Conservation (phyloP, 768 basidiomycete genomes). For the Agaricus sinodeliciosus region DNA sequence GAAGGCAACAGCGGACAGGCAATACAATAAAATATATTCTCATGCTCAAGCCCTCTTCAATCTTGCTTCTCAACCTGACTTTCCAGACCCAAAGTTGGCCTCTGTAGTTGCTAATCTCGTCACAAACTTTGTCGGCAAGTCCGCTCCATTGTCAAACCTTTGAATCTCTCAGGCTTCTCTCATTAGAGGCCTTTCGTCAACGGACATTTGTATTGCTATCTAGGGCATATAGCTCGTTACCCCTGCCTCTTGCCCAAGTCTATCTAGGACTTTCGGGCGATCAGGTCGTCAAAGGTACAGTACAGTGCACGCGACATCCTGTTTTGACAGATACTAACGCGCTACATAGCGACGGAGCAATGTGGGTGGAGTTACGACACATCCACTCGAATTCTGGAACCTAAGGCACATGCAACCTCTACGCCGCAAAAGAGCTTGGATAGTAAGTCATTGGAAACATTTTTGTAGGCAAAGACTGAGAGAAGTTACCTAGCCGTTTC, state of each 20-base stretch:
- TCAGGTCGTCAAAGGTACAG: constrained; percentile 33
- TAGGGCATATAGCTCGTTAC: constrained; percentile 60
- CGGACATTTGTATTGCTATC: constrained; percentile 51
- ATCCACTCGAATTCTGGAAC: constrained; percentile 37
- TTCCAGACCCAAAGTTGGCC: constrained; percentile 39
- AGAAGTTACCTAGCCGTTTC: constrained; percentile 30
- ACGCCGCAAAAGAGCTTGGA: background rate
- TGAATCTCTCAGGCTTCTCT: background rate
- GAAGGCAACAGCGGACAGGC: constrained; percentile 44
- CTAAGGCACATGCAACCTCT: constrained; percentile 14
- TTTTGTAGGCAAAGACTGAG: background rate
- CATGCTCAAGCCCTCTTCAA: constrained; percentile 36
- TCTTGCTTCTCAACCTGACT: constrained; percentile 35
- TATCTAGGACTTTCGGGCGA: constrained; percentile 49
- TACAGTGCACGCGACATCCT: constrained; percentile 6
- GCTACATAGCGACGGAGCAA: constrained; percentile 31
- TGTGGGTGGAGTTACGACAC: constrained; percentile 48
- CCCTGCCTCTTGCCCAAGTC: constrained; percentile 42
- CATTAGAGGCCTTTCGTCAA: constrained; percentile 49
- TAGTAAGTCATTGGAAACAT: constrained; percentile 9
- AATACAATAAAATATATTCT: constrained; percentile 49
- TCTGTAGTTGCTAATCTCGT: constrained; percentile 38
- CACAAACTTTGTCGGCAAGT: constrained; percentile 47
- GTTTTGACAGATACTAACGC: background rate
- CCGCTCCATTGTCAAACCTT: background rate